Percentiles rank a stretch among this genome's conserved stretches.
phyloP scores from a whole-genome alignment of 1,284 basidiomycete species.

The Trichosporon sp. region DNA sequence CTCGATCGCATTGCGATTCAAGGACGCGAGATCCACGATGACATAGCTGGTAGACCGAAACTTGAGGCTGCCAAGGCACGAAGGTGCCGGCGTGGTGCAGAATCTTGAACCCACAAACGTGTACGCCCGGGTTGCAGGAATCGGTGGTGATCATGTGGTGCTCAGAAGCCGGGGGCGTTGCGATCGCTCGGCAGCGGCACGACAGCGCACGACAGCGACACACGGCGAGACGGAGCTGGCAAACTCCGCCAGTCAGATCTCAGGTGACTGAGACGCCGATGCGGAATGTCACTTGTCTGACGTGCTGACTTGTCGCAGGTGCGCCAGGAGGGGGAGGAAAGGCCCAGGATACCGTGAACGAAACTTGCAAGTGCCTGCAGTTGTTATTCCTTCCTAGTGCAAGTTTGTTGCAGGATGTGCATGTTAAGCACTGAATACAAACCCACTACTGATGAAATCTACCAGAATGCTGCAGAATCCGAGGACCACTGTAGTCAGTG shows the following conservation, averaged over 20 bases:
- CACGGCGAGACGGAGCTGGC: not conserved
- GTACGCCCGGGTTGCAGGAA: not conserved
- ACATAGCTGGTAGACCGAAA: not conserved
- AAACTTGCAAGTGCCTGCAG: not conserved
- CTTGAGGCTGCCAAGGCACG: not conserved
- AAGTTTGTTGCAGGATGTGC: not conserved
- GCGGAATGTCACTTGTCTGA: slow-evolving; percentile 9
- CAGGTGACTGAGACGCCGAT: not conserved
- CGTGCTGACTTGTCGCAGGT: not conserved
- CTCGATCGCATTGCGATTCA: slow-evolving; percentile 9
- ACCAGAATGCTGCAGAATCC: not conserved
- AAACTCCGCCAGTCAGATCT: not conserved
- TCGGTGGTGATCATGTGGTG: not conserved
- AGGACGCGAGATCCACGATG: not conserved
- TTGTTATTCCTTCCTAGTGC: not conserved
- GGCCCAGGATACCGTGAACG: not conserved
- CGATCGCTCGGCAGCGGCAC: not conserved
- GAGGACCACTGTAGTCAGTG: not conserved
- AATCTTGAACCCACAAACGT: not conserved
- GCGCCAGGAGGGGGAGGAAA: not conserved
- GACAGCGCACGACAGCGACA: not conserved
- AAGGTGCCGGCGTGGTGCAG: not conserved
- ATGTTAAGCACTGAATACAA: not conserved
- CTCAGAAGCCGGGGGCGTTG: not conserved
- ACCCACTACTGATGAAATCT: not conserved